Base-by-base conservation (phyloP, 495 filamentous ascomycete species). In the Patellaria atrata region DNA sequence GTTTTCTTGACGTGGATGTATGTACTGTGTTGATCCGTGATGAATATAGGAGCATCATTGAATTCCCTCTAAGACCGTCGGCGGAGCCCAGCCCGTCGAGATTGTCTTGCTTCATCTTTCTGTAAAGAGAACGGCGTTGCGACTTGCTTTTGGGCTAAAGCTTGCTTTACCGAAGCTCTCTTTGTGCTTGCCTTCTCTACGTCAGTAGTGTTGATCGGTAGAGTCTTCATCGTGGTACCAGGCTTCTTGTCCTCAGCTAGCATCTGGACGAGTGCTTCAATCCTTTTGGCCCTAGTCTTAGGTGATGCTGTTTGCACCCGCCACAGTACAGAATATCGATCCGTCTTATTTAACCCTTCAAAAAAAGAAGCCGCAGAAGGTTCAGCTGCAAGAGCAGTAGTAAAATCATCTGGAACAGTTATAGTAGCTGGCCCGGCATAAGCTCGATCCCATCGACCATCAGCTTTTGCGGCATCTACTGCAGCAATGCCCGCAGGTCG, bases 371-470 rank as follows among this genome's bases (percentile, higher is more conserved):
- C 37, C 4, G 65, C 67, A 18, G 25, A 37, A 7, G 44, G 45
- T 20, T 52, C 51, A 8, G 14, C 26, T 0, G 26, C 41, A 38
- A 71, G 30, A 11, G 52, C 57, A 4, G 27, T 30, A 33, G 40
- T 40, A 12, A 71, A 57, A 39, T 68, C 67, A 1, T 48, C 51
- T 3, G 67, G 64, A 5, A 68, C 56, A 17, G 44, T 41, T 8
- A 67, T 63, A 7, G 37, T 54, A 9, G 54, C 58, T 2, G 60
- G 50, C 1, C 61, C 59, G 8, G 59, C 57, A 44, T 75, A 75
- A 0, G 70, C 70, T 22, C 56, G 53, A 1, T 60, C 61, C 69
- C 69, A 73, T 0, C 68, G 56, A 5, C 69, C 69, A 40, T 72
- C 68, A 1, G 50, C 57, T 43, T 67, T 67, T 0, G 68, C 70